Percentiles rank a stretch among this genome's conserved stretches.
These are phyloP conservation scores for Colletotrichum cereale DNA, from an alignment of 2,329 filamentous ascomycete genomes.

Conservation along the genomic window DNA sequence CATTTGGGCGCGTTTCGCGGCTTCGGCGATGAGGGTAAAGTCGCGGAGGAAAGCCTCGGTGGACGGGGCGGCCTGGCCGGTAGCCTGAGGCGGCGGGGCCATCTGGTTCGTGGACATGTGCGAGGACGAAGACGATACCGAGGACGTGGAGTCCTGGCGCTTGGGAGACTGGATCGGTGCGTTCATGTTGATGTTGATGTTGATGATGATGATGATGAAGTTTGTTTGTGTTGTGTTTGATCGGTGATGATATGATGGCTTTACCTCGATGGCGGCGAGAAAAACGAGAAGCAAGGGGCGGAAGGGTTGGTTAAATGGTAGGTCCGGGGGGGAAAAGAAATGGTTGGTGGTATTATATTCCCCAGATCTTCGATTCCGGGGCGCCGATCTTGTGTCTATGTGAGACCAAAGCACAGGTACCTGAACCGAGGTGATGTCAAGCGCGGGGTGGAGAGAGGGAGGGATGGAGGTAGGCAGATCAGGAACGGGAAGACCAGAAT, in stretches of 20 bases:
- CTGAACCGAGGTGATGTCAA: slow-evolving; percentile 36
- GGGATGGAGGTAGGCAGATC: slow-evolving; percentile 1
- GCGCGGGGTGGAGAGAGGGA: too few relatives aligned
- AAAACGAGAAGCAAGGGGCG: background rate
- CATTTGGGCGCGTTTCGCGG: slow-evolving; percentile 92
- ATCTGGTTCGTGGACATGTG: slow-evolving; percentile 46
- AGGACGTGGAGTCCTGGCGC: slow-evolving; percentile 35
- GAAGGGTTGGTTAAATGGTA: background rate
- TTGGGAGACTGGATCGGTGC: slow-evolving; percentile 37
- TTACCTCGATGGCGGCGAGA: slow-evolving; percentile 11
- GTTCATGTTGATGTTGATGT: slow-evolving; percentile 36
- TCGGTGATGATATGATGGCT: background rate
- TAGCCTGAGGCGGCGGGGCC: slow-evolving; percentile 45
- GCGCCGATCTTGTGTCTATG: slow-evolving; percentile 33
- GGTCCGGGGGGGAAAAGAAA: slow-evolving; percentile 13
- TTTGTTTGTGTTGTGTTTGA: background rate
- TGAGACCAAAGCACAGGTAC: slow-evolving; percentile 29
- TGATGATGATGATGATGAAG: background rate
- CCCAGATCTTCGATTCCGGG: slow-evolving; percentile 38
- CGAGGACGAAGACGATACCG: slow-evolving; percentile 45
- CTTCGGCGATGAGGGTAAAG: slow-evolving; percentile 89
- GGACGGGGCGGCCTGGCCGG: slow-evolving; percentile 51
- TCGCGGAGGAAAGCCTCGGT: slow-evolving; percentile 78
- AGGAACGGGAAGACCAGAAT: slow-evolving; percentile 13
- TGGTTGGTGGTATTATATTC: slow-evolving; percentile 39